These are phyloP conservation scores for Paraglomus brasilianum DNA, from an alignment of 192 early-diverging fungal genomes.

Conservation along the genomic window DNA sequence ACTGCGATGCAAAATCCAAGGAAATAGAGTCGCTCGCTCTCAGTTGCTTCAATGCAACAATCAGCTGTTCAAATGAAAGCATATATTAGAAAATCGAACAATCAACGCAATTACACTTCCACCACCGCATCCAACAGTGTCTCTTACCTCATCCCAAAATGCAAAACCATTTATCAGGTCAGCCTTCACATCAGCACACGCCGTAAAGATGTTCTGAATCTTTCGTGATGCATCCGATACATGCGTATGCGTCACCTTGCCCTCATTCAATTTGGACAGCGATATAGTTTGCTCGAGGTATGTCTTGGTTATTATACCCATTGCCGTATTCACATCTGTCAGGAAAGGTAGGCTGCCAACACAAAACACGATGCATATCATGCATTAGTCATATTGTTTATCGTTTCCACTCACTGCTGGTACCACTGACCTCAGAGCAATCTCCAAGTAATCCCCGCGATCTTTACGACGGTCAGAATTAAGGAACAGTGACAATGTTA, in stretches of 20 bases:
- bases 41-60: slow-evolving; percentile 15
- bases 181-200: slow-evolving; percentile 41
- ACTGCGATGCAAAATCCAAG: slow-evolving; percentile 20
- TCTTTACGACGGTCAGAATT: slow-evolving; percentile 50
- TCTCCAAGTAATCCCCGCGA: slow-evolving; percentile 44
- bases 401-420: no score
- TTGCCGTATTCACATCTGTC: slow-evolving; percentile 50
- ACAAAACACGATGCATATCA: neutral
- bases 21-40: slow-evolving; percentile 4
- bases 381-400: neutral
- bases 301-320: slow-evolving; percentile 51
- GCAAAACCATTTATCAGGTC: slow-evolving; percentile 49
- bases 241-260: slow-evolving; percentile 6
- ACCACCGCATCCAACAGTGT: slow-evolving; percentile 33
- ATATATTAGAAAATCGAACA: neutral
- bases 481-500: slow-evolving; percentile 54
- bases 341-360: slow-evolving; percentile 48
- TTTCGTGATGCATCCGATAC: slow-evolving; percentile 37
- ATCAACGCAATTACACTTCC: neutral
- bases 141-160: slow-evolving; percentile 47
- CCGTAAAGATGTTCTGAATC: slow-evolving; percentile 44
- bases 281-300: slow-evolving; percentile 49
- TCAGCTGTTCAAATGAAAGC: neutral
- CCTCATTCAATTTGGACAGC: slow-evolving; percentile 17
- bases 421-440: slow-evolving; percentile 41